Evolutionary conservation across 2,329 filamentous ascomycete species (phyloP), one percentile per base, ranked within the genome.

Genomic region (Ramularia endophylla): DNA sequence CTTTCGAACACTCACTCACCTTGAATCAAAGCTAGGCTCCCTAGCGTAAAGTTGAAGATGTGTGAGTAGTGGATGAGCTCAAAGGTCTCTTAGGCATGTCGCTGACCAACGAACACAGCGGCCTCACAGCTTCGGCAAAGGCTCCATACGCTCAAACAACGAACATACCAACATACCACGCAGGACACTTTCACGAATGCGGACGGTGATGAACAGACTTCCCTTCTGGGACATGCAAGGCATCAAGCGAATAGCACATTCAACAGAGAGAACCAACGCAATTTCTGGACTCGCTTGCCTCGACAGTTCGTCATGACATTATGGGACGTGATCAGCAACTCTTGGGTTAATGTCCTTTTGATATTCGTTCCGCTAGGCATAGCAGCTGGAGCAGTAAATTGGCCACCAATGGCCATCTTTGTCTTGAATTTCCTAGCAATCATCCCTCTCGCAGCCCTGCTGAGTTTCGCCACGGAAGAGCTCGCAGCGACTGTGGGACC

Each of bases 371-470:
- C 85, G 6, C 61, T 86, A 28, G 85, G 83, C 45, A 84, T 89
- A 46, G 57, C 80, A 39, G 78, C 83, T 43, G 84, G 83, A 41
- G 65, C 67, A 9, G 55, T 77, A 39, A 67, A 70, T 35, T 85
- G 82, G 80, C 70, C 73, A 53, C 74, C 85, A 0, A 77, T 79
- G 8, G 74, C 76, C 39, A 75, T 87, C 49, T 89, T 89, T 62
- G 70, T 78, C 31, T 74, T 88, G 59, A 89, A 88, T 67, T 88
- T 88, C 67, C 75, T 87, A 52, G 84, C 84, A 53, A 87, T 87
- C 50, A 80, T 87, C 47, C 84, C 84, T 2, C 72, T 87, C 20
- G 83, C 83, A 11, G 77, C 82, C 16, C 73, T 87, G 43, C 69
- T 87, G 39, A 84, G 81, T 33, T 87, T 86, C 62, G 83, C 83